Conservation (phyloP, 2,329 filamentous ascomycete species). For the Endothia cerciana region DNA sequence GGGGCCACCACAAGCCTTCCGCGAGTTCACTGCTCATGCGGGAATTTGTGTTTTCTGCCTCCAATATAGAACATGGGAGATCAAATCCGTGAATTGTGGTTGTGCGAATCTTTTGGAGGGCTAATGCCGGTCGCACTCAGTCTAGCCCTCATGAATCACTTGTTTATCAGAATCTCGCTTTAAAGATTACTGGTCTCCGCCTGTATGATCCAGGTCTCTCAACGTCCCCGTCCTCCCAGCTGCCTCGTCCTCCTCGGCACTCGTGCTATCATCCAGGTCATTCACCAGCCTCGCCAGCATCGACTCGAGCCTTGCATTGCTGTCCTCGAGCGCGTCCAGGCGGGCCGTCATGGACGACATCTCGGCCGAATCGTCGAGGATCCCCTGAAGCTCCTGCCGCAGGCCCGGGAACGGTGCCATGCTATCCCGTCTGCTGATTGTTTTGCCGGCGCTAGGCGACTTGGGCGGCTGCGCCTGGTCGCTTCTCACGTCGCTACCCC, state of each 20-base stretch:
- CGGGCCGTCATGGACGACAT: conserved; percentile 48
- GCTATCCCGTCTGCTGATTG: conserved; percentile 51
- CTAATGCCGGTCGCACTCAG: too few relatives aligned
- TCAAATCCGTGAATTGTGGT: too few relatives aligned
- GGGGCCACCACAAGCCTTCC: too few relatives aligned
- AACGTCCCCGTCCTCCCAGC: conserved; percentile 32
- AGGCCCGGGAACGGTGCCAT: conserved; percentile 57
- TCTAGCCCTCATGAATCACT: not conserved
- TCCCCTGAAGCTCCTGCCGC: conserved; percentile 52
- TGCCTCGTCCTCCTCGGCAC: conserved; percentile 34
- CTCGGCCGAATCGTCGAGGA: conserved; percentile 52
- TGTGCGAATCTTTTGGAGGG: too few relatives aligned
- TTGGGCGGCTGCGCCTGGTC: conserved; percentile 31
- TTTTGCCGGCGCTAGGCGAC: conserved; percentile 16
- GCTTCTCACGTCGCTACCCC: not conserved
- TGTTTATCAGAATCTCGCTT: not conserved
- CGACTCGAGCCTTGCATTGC: conserved; percentile 52
- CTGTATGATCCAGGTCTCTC: conserved; percentile 25
- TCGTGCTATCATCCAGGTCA: conserved; percentile 31
- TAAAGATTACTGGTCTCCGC: conserved; percentile 17
- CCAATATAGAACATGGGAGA: too few relatives aligned
- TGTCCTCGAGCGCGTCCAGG: conserved; percentile 54
- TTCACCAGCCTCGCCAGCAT: conserved; percentile 47
- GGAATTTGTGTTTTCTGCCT: not conserved
- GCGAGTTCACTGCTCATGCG: too few relatives aligned